These are phyloP conservation scores for Anisogramma anomala DNA, from an alignment of 2,329 filamentous ascomycete genomes.

Conservation along the genomic window DNA sequence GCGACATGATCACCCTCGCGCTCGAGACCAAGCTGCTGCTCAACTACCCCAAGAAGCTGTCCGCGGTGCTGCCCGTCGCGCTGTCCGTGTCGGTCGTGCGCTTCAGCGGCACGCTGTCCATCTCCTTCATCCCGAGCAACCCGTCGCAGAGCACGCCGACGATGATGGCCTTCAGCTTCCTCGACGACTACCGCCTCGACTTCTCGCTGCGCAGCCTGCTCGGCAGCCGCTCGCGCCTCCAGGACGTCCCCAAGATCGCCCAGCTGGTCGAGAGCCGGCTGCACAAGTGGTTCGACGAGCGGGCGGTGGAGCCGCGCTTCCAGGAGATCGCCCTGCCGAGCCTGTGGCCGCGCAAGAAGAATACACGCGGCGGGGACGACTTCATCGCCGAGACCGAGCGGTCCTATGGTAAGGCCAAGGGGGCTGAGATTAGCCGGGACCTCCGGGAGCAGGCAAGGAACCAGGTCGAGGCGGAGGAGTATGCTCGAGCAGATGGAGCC, in stretches of 20 bases:
- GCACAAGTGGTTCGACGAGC: constrained; percentile 80
- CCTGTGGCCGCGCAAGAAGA: constrained; percentile 75
- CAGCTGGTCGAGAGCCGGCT: constrained; percentile 70
- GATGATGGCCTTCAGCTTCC: constrained; percentile 88
- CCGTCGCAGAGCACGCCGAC: constrained; percentile 61
- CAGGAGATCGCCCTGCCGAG: constrained; percentile 77
- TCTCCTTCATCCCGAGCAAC: constrained; percentile 79
- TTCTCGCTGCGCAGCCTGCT: constrained; percentile 71
- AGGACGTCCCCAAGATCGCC: constrained; percentile 82
- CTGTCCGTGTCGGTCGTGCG: constrained; percentile 83
- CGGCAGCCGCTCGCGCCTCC: constrained; percentile 65
- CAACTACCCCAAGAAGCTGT: constrained; percentile 85
- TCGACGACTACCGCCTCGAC: constrained; percentile 77
- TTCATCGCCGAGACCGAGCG: constrained; percentile 33
- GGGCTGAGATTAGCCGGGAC: constrained; percentile 41
- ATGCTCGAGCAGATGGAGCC: constrained; percentile 24
- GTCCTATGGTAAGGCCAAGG: constrained; percentile 42
- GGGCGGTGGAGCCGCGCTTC: constrained; percentile 74
- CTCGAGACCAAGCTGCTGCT: constrained; percentile 88
- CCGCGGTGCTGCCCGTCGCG: constrained; percentile 83
- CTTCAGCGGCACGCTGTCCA: constrained; percentile 87
- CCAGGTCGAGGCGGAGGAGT: constrained; percentile 34
- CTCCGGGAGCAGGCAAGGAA: constrained; percentile 38
- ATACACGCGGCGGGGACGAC: constrained; percentile 63
- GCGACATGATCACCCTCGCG: constrained; percentile 88